Conservation (phyloP, 148 eudicot species). For the Limonium bicolor region DNA sequence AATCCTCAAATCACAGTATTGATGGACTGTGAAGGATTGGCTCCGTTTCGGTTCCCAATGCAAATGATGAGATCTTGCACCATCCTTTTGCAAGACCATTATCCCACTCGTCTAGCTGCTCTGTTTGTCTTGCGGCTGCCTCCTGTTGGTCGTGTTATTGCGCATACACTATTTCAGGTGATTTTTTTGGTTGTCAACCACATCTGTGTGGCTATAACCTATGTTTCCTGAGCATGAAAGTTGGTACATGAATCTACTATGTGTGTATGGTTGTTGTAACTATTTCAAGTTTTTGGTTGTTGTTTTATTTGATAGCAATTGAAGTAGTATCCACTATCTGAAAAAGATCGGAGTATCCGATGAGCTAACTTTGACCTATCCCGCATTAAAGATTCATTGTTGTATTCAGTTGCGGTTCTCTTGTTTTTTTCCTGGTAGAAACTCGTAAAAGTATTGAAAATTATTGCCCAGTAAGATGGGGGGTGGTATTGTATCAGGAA, state of each 20-base stretch:
- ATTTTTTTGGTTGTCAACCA: constrained; percentile 4
- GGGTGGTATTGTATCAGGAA: too few species aligned
- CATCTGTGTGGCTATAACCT: neutral
- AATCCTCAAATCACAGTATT: constrained; percentile 44
- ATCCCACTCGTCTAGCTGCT: constrained; percentile 57
- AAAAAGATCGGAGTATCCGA: too few species aligned
- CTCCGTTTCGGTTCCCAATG: constrained; percentile 52
- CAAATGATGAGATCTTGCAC: constrained; percentile 62
- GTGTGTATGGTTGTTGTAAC: neutral
- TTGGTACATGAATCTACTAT: neutral
- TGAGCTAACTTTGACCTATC: too few species aligned
- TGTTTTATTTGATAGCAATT: neutral
- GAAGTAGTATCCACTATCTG: too few species aligned
- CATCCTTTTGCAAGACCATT: constrained; percentile 55
- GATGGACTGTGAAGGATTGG: constrained; percentile 61
- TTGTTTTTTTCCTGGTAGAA: too few species aligned
- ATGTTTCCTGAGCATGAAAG: neutral
- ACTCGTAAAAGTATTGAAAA: too few species aligned
- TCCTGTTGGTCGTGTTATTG: constrained; percentile 33
- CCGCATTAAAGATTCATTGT: too few species aligned
- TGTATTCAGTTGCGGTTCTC: too few species aligned
- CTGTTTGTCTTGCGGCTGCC: constrained; percentile 38
- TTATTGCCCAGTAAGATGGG: too few species aligned
- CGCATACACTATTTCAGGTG: constrained; percentile 47
- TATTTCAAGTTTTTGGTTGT: neutral